Base-by-base conservation (phyloP, 805 yeast species). In the Candida parachauliodes region DNA sequence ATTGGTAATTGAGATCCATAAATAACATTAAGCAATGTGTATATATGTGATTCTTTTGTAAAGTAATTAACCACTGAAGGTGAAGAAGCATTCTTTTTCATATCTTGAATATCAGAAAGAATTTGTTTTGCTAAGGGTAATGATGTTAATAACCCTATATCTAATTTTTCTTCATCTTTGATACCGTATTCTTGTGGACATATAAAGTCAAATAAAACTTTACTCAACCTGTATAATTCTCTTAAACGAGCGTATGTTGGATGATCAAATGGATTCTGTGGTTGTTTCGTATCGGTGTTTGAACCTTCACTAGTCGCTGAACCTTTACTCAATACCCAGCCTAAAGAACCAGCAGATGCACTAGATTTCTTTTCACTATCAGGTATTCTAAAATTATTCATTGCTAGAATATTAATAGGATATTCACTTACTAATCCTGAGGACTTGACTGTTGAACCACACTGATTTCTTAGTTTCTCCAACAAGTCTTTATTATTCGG, bases 181-280 rank as follows among this genome's bases (percentile, higher is more conserved):
- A 93, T 93, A 46, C 99, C 99, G 57, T 93, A 93, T 57, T 93
- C 99, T 60, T 93, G 98, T 8, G 99, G 99, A 62, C 98, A 93
- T 34, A 93, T 88, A 55, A 91, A 93, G 62, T 93, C 99, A 65
- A 93, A 93, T 45, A 93, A 65, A 5, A 93, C 96, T 59, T 93
- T 94, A 1, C 96, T 86, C 39, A 93, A 70, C 45, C 91, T 72
- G 57, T 89, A 93, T 36, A 93, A 72, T 57, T 93, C 98, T 48
- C 98, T 72, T 41, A 93, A 70, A 45, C 87, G 75, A 22, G 83
- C 83, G 58, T 76, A 89, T 37, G 83, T 81, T 2, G 87, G 80
- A 45, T 83, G 83, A 54, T 87, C 95, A 60, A 89, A 89, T 14
- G 70, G 71, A 44, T 65, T 68, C 3, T 52, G 56, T 12, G 49